phyloP scores from a whole-genome alignment of 2,329 filamentous ascomycete species.

The Sporothrix variecibatus region DNA sequence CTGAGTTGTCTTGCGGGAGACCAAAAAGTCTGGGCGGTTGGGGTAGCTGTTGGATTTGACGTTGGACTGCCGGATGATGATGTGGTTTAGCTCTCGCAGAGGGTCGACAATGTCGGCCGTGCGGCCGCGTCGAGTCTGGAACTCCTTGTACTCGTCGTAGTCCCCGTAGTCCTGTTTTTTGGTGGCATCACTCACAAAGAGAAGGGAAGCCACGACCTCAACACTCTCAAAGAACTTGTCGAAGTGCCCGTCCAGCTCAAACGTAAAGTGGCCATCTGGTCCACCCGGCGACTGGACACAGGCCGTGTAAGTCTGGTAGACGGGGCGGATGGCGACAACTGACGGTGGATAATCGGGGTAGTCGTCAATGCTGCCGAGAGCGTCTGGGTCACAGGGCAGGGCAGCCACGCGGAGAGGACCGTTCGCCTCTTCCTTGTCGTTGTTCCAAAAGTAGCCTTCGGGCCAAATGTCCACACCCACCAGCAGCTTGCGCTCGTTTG shows the following conservation, averaged over 20 bases:
- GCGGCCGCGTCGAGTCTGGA: no score
- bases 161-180: not conserved
- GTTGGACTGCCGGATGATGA: conserved; percentile 9
- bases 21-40: conserved; percentile 18
- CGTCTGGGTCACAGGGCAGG: not conserved
- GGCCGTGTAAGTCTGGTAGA: not conserved
- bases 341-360: not conserved
- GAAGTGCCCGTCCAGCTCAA: not conserved
- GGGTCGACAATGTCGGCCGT: not conserved
- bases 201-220: no score
- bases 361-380: not conserved
- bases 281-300: not conserved
- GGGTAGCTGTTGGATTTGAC: not conserved
- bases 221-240: not conserved
- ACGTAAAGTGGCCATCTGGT: not conserved
- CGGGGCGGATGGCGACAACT: not conserved
- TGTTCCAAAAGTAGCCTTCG: conserved; percentile 11
- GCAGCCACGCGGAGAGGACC: not conserved
- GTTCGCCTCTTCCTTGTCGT: not conserved
- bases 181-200: not conserved
- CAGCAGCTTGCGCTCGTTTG: not conserved
- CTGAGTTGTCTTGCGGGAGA: conserved; percentile 17
- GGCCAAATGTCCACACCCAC: conserved; percentile 6
- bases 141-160: not conserved
- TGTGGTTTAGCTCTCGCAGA: not conserved